Evolutionary conservation across 805 yeast genomes (phyloP).

Genomic region (Pichia cephalocereana): DNA sequence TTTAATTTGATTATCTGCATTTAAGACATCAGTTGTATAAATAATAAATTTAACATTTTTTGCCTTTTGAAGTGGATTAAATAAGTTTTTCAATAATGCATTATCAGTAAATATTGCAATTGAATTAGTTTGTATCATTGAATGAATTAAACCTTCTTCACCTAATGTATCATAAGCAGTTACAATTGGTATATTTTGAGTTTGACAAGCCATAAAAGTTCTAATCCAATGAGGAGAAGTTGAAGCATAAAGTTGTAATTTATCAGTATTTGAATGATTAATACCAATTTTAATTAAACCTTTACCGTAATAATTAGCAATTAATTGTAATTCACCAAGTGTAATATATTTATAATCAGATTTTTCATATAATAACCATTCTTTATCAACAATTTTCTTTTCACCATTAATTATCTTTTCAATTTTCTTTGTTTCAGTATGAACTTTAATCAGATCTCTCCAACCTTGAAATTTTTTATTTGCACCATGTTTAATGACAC

Average conservation of each 20-base stretch:
- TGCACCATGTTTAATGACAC: slow-evolving; percentile 43
- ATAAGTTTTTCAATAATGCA: slow-evolving; percentile 52
- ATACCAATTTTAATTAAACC: slow-evolving; percentile 74
- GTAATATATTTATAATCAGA: slow-evolving; percentile 61
- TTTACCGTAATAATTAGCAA: slow-evolving; percentile 50
- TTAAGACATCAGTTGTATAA: too few species aligned
- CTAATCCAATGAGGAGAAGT: slow-evolving; percentile 92
- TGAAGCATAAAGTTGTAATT: slow-evolving; percentile 76
- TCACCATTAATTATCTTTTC: slow-evolving; percentile 74
- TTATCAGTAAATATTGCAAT: slow-evolving; percentile 80
- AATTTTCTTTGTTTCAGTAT: slow-evolving; percentile 65
- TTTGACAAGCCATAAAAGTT: slow-evolving; percentile 65
- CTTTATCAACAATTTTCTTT: slow-evolving; percentile 62
- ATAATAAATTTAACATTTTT: slow-evolving; percentile 53
- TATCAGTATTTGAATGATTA: slow-evolving; percentile 47
- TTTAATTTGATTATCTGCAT: too few species aligned
- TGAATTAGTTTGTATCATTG: slow-evolving; percentile 74
- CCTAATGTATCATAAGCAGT: slow-evolving; percentile 97
- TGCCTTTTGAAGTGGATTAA: slow-evolving; percentile 60
- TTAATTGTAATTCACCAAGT: slow-evolving; percentile 44
- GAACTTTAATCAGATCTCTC: slow-evolving; percentile 68
- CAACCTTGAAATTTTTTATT: slow-evolving; percentile 56
- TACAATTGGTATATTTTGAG: slow-evolving; percentile 78
- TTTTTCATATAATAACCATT: slow-evolving; percentile 80
- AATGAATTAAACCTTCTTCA: slow-evolving; percentile 77